A percentile compares a stretch with the other conserved stretches of the same genome.
Evolutionary conservation across 768 basidiomycete genomes (phyloP).

Genomic region (Leucocoprinus leucothites): DNA sequence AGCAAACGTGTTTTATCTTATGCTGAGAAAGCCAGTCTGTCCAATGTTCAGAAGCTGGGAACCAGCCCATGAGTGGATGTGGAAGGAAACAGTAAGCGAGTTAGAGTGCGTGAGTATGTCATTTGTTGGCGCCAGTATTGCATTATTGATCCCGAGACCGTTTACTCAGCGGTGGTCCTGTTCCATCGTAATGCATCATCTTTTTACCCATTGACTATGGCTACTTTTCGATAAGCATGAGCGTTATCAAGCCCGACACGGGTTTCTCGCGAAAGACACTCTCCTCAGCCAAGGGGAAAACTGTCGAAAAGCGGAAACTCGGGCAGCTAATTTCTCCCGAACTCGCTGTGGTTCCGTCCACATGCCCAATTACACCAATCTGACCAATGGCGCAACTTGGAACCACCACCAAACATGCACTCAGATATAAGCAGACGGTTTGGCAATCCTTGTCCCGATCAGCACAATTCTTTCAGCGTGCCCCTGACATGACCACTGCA

Average conservation of each 20-base stretch:
- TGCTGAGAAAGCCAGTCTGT: constrained; percentile 34
- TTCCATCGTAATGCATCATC: too few species aligned
- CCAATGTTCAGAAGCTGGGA: constrained; percentile 23
- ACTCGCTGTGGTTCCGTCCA: not conserved
- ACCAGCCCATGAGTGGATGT: constrained; percentile 19
- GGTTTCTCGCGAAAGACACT: too few species aligned
- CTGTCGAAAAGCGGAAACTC: not conserved
- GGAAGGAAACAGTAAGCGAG: not conserved
- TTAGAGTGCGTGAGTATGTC: not conserved
- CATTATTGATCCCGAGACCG: constrained; percentile 3
- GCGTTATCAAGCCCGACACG: not conserved
- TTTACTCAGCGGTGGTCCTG: not conserved
- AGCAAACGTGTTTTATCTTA: constrained; percentile 32
- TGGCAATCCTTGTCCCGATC: not conserved
- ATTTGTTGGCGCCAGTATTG: not conserved
- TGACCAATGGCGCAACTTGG: constrained; percentile 6
- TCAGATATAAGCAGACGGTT: not conserved
- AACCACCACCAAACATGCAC: not conserved
- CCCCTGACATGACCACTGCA: constrained; percentile 17
- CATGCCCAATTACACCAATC: not conserved
- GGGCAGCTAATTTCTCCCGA: too few species aligned
- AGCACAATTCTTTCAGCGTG: not conserved
- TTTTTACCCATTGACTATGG: too few species aligned
- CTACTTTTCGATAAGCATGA: too few species aligned
- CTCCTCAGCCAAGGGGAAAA: too few species aligned